These are phyloP conservation scores for Scutellaria minor DNA, from an alignment of 257 asterid species.

Conservation along the genomic window DNA sequence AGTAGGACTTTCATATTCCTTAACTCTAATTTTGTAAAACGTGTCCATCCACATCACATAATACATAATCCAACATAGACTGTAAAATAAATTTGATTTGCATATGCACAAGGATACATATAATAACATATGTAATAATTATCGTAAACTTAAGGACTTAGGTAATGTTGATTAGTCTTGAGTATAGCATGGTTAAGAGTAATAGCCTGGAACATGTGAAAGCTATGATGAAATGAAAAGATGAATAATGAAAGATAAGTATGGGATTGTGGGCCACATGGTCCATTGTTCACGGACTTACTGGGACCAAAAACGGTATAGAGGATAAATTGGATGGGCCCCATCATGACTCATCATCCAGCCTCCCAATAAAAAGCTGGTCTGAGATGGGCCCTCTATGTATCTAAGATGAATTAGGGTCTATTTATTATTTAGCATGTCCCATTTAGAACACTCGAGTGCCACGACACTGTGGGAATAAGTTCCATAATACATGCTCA, in stretches of 20 bases:
- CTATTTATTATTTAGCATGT: not conserved
- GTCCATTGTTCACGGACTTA: conserved; percentile 37
- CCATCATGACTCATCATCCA: conserved; percentile 11
- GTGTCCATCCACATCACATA: too few relatives aligned
- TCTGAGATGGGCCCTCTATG: not conserved
- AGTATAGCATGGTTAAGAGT: too few relatives aligned
- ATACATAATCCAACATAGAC: too few relatives aligned
- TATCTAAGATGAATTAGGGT: not conserved
- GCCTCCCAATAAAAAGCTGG: not conserved
- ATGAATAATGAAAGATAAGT: not conserved
- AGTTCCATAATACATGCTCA: not conserved
- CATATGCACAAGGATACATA: too few relatives aligned
- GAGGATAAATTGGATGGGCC: conserved; percentile 27
- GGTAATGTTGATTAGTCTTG: too few relatives aligned
- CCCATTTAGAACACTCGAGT: not conserved
- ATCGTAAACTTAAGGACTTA: too few relatives aligned
- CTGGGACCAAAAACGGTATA: not conserved
- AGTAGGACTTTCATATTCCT: too few relatives aligned
- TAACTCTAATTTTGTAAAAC: too few relatives aligned
- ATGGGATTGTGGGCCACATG: not conserved
- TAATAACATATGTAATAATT: too few relatives aligned
- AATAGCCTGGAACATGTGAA: conserved; percentile 28
- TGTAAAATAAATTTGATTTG: too few relatives aligned
- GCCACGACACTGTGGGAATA: not conserved
- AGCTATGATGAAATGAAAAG: conserved; percentile 31